Conservation (phyloP, 1,284 basidiomycete species). For the Heterobasidion occidentale region DNA sequence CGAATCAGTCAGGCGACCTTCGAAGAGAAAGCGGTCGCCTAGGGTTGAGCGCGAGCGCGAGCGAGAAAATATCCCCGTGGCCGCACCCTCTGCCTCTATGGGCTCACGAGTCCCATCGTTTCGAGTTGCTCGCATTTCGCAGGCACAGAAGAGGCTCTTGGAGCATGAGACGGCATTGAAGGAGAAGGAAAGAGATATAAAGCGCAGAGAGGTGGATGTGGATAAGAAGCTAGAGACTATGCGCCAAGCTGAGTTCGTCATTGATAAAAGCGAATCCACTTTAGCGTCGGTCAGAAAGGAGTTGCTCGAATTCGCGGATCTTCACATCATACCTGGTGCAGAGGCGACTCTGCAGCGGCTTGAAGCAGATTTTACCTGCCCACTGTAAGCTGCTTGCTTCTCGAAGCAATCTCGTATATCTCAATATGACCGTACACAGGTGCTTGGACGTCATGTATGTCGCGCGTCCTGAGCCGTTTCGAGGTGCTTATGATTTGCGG, state of each 20-base stretch:
- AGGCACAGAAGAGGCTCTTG: neutral
- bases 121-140: neutral
- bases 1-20: neutral
- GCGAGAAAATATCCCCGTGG: neutral
- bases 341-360: slow-evolving; percentile 37
- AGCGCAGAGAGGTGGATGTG: neutral
- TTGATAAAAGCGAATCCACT: neutral
- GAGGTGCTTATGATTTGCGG: neutral
- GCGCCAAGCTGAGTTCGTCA: neutral
- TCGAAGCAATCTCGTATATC: slow-evolving; percentile 2
- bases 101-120: neutral
- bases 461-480: neutral
- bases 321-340: slow-evolving; percentile 8
- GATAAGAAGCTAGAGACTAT: neutral
- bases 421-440: neutral
- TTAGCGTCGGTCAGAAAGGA: neutral
- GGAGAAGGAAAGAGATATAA: neutral
- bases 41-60: neutral
- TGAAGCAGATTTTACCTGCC: slow-evolving; percentile 49
- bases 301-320: neutral
- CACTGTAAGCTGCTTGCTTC: slow-evolving; percentile 30
- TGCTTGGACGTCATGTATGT: slow-evolving; percentile 4
- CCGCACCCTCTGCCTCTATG: neutral
- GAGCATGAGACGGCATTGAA: neutral
- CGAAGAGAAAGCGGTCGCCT: neutral